Conservation (phyloP, 2,329 filamentous ascomycete species). For the Hirsutella thompsonii region DNA sequence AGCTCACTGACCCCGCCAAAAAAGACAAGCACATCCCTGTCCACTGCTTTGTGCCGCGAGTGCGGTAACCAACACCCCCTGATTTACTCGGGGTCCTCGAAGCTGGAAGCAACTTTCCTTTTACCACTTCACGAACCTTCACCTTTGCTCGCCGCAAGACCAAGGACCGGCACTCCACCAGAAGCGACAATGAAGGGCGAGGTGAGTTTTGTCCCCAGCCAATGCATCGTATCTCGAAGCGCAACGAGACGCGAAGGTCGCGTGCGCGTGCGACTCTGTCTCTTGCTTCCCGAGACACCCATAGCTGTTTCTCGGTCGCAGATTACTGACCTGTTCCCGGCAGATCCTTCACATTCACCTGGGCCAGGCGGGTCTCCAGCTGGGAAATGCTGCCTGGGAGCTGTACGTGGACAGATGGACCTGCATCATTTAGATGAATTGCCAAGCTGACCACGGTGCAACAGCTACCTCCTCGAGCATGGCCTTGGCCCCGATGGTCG, state of each 20-base stretch:
- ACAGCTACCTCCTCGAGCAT: conserved; percentile 60
- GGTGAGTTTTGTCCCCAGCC: conserved; percentile 22
- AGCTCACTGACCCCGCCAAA: conserved; percentile 1
- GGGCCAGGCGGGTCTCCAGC: conserved; percentile 60
- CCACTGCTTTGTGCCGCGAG: no score
- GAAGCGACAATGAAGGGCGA: conserved; percentile 41
- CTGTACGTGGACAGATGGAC: conserved; percentile 38
- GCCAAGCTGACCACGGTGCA: conserved; percentile 10
- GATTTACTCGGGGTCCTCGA: background rate
- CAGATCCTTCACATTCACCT: conserved; percentile 52
- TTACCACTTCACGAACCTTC: no score
- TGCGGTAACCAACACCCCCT: no score
- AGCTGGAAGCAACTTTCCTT: background rate
- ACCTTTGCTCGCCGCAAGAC: conserved; percentile 10
- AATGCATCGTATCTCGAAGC: background rate
- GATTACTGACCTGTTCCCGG: conserved; percentile 7
- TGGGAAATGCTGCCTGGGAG: conserved; percentile 65
- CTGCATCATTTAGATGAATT: background rate
- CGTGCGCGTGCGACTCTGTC: background rate
- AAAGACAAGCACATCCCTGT: background rate
- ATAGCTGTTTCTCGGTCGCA: background rate
- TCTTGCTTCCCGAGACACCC: conserved; percentile 1
- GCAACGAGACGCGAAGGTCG: no score
- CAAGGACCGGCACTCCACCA: conserved; percentile 18
- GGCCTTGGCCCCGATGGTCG: conserved; percentile 53